Conservation (phyloP, 1,139 yeast species). For the Hemisphaericaspora xylofermentans region DNA sequence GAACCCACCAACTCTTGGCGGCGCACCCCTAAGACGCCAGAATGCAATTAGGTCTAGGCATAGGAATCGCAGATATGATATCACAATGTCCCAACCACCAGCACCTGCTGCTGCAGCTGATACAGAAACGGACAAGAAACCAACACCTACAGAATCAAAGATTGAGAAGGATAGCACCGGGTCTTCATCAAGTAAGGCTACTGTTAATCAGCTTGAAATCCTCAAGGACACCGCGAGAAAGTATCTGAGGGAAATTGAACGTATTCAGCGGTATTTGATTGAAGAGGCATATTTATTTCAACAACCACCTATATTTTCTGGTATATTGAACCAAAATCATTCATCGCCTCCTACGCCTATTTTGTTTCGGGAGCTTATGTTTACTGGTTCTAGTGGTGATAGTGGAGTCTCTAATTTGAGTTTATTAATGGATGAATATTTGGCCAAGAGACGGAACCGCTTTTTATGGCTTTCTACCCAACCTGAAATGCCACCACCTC, state of each 20-base stretch:
- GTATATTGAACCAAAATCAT: slow-evolving; percentile 1
- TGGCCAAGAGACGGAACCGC: slow-evolving; percentile 17
- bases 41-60: slow-evolving; percentile 19
- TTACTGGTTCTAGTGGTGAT: neutral
- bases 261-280: slow-evolving; percentile 2
- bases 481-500: slow-evolving; percentile 2
- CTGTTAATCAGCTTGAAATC: slow-evolving; percentile 1
- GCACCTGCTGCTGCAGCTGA: neutral
- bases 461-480: slow-evolving; percentile 16
- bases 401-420: slow-evolving; percentile 18
- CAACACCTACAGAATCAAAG: neutral
- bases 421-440: slow-evolving; percentile 22
- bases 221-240: slow-evolving; percentile 13
- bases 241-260: slow-evolving; percentile 13
- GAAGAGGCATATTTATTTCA: slow-evolving; percentile 2
- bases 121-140: neutral
- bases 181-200: neutral
- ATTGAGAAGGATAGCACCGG: neutral
- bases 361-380: neutral
- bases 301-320: slow-evolving; percentile 11
- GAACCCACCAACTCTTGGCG: neutral
- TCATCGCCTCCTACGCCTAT: slow-evolving; percentile 3
- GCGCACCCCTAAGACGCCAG: slow-evolving; percentile 20
- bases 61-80: neutral
- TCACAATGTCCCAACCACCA: too few relatives aligned